Conservation (phyloP, 495 filamentous ascomycete species). For the Annulohypoxylon stygium region DNA sequence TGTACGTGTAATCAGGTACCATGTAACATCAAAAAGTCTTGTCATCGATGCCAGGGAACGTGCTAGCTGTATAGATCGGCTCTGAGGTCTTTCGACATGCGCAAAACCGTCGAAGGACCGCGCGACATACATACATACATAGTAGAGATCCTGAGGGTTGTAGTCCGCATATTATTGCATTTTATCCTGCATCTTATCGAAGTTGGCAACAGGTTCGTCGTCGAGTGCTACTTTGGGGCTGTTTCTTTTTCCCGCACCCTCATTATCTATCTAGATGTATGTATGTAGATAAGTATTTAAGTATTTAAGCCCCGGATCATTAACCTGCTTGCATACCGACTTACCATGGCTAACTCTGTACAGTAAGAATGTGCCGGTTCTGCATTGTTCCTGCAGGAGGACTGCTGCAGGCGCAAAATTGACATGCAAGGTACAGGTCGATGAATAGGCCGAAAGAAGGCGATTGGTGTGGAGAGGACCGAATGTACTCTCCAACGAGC, state of each 20-base stretch:
- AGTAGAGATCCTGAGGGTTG: conserved; percentile 3
- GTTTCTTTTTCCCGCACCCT: conserved; percentile 25
- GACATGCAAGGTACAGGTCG: conserved; percentile 53
- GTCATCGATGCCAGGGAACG: conserved; percentile 6
- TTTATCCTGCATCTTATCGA: conserved; percentile 21
- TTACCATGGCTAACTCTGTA: conserved; percentile 40
- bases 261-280: conserved; percentile 25
- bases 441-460: conserved; percentile 47
- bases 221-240: conserved; percentile 23
- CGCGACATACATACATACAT: background rate
- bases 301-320: conserved; percentile 36
- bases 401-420: conserved; percentile 52
- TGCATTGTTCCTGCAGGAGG: conserved; percentile 54
- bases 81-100: conserved; percentile 2
- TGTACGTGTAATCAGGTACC: conserved; percentile 13
- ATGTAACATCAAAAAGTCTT: conserved; percentile 14
- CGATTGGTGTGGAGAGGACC: conserved; percentile 38
- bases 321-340: conserved; percentile 46
- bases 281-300: conserved; percentile 7
- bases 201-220: conserved; percentile 15
- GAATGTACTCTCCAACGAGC: conserved; percentile 38
- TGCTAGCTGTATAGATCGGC: conserved; percentile 15
- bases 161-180: conserved; percentile 28
- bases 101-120: conserved; percentile 9
- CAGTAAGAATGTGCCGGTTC: conserved; percentile 44